A percentile compares a stretch with the other conserved stretches of the same genome.
Evolutionary conservation across 2,329 filamentous ascomycete species (phyloP).

Genomic region (Lasiodiplodia theobromae): DNA sequence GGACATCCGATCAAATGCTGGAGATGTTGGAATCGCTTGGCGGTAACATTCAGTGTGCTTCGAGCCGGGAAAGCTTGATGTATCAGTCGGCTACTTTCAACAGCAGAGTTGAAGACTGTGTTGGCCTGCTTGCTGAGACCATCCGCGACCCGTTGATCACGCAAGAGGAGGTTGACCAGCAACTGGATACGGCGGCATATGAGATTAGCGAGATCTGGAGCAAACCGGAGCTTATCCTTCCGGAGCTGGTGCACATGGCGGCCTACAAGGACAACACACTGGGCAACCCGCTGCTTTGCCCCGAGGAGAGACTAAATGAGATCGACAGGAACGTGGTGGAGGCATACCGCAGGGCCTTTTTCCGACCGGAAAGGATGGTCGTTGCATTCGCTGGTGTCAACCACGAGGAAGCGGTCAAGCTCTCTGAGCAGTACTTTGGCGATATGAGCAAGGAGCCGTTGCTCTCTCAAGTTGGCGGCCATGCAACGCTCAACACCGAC

Average conservation of each 20-base stretch:
- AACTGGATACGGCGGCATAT: conserved; percentile 90
- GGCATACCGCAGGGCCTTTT: conserved; percentile 83
- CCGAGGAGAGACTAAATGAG: conserved; percentile 76
- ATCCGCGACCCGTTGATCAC: conserved; percentile 86
- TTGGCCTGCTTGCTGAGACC: conserved; percentile 88
- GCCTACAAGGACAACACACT: conserved; percentile 96
- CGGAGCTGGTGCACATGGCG: conserved; percentile 93
- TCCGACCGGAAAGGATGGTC: conserved; percentile 88
- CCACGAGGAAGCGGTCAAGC: conserved; percentile 77
- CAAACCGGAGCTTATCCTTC: conserved; percentile 94
- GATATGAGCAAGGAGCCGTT: conserved; percentile 72
- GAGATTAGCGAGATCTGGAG: conserved; percentile 98
- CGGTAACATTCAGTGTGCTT: conserved; percentile 96
- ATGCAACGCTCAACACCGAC: conserved; percentile 49
- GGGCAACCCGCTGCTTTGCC: conserved; percentile 91
- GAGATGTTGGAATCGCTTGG: conserved; percentile 87
- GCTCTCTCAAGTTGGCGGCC: conserved; percentile 64
- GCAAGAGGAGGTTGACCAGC: conserved; percentile 83
- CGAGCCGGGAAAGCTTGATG: conserved; percentile 95
- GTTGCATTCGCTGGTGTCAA: conserved; percentile 93
- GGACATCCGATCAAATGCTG: conserved; percentile 82
- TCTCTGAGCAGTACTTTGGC: conserved; percentile 88
- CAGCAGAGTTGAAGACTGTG: conserved; percentile 80
- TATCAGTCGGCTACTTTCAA: conserved; percentile 99
- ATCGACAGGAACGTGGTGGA: conserved; percentile 79